Conservation (phyloP, 306 rosid genomes). For the Lagenaria siceraria region DNA sequence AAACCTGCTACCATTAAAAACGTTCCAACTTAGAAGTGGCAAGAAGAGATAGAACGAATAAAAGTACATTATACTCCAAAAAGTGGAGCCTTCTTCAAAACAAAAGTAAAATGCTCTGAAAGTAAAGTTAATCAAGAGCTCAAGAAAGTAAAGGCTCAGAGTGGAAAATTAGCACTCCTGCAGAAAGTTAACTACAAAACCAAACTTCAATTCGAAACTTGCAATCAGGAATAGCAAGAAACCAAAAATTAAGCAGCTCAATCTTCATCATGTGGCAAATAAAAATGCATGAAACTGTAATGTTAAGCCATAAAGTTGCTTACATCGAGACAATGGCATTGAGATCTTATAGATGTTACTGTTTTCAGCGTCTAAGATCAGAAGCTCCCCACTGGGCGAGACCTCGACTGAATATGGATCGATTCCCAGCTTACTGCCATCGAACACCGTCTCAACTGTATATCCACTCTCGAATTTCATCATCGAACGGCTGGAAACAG, state of each 20-base stretch:
- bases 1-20: constrained; percentile 16
- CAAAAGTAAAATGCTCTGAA: constrained; percentile 31
- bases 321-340: constrained; percentile 61
- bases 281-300: background rate
- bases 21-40: constrained; percentile 10
- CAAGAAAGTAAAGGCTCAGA: background rate
- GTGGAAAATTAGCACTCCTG: background rate
- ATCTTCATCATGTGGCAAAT: background rate
- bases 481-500: constrained; percentile 61
- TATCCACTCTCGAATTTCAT: constrained; percentile 90
- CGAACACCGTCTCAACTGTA: constrained; percentile 81
- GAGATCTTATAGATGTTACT: constrained; percentile 80
- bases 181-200: background rate
- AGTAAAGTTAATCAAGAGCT: background rate
- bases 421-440: constrained; percentile 86
- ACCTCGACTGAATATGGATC: constrained; percentile 74
- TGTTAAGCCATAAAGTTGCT: constrained; percentile 13
- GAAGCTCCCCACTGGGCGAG: constrained; percentile 61
- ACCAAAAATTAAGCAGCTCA: background rate
- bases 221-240: background rate
- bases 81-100: constrained; percentile 48
- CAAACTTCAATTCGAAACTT: background rate
- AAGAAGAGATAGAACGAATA: constrained; percentile 11
- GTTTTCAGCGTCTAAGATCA: constrained; percentile 82
- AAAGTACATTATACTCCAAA: constrained; percentile 21